Percentiles rank a stretch among this genome's conserved stretches.
These are phyloP conservation scores for Aspergillus affinis DNA, from an alignment of 495 filamentous ascomycete genomes.

Conservation along the genomic window DNA sequence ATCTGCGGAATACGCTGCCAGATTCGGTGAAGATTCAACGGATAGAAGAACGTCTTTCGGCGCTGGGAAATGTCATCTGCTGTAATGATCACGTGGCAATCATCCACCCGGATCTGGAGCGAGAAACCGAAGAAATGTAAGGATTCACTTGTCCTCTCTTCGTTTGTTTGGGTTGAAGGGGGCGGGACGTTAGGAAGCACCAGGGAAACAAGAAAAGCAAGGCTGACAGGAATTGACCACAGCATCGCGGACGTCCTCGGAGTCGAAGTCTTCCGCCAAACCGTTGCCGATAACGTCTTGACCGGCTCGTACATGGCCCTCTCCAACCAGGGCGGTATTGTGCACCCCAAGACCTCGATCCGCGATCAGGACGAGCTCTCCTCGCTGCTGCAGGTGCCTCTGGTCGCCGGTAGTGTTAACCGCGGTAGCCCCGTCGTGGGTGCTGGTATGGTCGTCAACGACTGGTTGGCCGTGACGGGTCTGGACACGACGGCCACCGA, in stretches of 20 bases:
- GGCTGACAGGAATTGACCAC: conserved; percentile 1
- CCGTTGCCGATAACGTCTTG: conserved; percentile 93
- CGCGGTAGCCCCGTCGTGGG: conserved; percentile 91
- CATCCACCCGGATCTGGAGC: conserved; percentile 94
- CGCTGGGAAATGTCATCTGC: conserved; percentile 95
- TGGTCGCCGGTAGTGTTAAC: conserved; percentile 93
- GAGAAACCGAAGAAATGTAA: conserved; percentile 88
- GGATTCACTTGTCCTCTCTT: not conserved
- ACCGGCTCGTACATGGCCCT: conserved; percentile 95
- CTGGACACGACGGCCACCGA: conserved; percentile 96
- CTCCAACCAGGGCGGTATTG: conserved; percentile 93
- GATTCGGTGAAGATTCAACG: conserved; percentile 88
- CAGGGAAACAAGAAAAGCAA: not conserved
- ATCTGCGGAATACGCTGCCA: conserved; percentile 89
- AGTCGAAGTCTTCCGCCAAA: conserved; percentile 98
- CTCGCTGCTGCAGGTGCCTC: conserved; percentile 88
- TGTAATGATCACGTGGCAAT: conserved; percentile 95
- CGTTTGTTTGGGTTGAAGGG: not conserved
- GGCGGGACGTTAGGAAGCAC: not conserved
- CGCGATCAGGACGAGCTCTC: conserved; percentile 97
- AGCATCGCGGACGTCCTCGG: conserved; percentile 91
- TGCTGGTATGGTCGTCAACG: conserved; percentile 98
- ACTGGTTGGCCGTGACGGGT: conserved; percentile 97
- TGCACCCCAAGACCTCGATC: conserved; percentile 94
- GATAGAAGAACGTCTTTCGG: conserved; percentile 95